A percentile compares a stretch with the other conserved stretches of the same genome.
Conservation (phyloP, 23 red algal genomes). For the Cyanidioschyzon merolae region DNA sequence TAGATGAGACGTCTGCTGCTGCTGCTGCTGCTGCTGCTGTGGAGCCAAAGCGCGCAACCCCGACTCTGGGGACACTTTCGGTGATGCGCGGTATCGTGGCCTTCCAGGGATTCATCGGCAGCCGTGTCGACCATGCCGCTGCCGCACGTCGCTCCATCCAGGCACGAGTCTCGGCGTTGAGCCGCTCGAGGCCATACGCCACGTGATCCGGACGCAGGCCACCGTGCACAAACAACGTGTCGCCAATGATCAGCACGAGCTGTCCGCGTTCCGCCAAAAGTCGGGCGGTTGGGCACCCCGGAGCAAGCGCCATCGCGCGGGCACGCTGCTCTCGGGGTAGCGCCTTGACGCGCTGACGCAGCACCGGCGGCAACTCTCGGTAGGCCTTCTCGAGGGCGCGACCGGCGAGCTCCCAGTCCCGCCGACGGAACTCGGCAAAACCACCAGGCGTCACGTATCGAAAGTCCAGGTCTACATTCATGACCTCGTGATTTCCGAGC, state of each 20-base stretch:
- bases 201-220: slow-evolving; percentile 69
- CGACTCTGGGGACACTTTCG: background rate
- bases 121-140: background rate
- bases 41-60: background rate
- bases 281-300: slow-evolving; percentile 9
- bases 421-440: slow-evolving; percentile 42
- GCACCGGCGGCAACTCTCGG: background rate
- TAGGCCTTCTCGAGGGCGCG: background rate
- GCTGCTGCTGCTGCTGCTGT: background rate
- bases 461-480: slow-evolving; percentile 92
- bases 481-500: slow-evolving; percentile 93
- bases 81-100: background rate
- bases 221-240: slow-evolving; percentile 93
- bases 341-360: background rate
- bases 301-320: slow-evolving; percentile 18
- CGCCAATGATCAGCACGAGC: slow-evolving; percentile 59
- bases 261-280: slow-evolving; percentile 40
- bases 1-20: background rate
- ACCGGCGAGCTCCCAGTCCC: slow-evolving; percentile 20
- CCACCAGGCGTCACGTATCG: slow-evolving; percentile 73
- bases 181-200: slow-evolving; percentile 21
- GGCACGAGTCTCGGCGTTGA: slow-evolving; percentile 4
- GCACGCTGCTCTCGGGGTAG: background rate
- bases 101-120: background rate
- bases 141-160: slow-evolving; percentile 12